phyloP scores from a whole-genome alignment of 2,329 filamentous ascomycete species.

The Talaromyces sp. region DNA sequence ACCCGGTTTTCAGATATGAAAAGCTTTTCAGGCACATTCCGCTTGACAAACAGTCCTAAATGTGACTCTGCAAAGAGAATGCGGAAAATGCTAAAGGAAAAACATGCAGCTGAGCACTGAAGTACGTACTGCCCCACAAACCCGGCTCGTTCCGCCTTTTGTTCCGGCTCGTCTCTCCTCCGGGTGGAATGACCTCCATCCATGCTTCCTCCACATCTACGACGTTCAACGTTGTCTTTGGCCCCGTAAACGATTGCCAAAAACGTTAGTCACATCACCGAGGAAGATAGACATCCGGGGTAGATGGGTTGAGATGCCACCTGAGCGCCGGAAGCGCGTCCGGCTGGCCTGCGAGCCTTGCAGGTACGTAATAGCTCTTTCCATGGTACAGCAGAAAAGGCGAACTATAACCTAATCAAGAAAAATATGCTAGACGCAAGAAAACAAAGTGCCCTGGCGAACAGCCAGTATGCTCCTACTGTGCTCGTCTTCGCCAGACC shows the following conservation, averaged over 20 bases:
- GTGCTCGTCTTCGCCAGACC: conserved; percentile 44
- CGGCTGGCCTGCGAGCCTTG: conserved; percentile 41
- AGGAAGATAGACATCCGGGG: not conserved
- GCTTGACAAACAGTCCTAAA: not conserved
- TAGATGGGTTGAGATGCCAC: not conserved
- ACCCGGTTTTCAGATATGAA: not conserved
- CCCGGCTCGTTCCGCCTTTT: conserved; percentile 1
- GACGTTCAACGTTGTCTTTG: not conserved
- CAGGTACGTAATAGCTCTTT: conserved; percentile 23
- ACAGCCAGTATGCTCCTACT: conserved; percentile 47
- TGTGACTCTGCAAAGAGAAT: not conserved
- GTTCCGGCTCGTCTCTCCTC: not conserved
- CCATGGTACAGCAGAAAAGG: not conserved
- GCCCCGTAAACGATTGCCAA: not conserved
- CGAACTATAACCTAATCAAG: not conserved
- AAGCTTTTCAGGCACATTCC: not conserved
- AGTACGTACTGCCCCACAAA: not conserved
- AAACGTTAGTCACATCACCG: not conserved
- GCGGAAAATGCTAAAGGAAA: not conserved
- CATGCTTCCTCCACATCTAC: not conserved
- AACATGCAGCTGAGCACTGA: not conserved
- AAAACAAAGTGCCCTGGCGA: conserved; percentile 51
- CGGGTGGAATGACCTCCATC: not conserved
- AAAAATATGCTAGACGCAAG: conserved; percentile 38
- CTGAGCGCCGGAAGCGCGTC: conserved; percentile 30